These are phyloP conservation scores for Penstemon newberryi DNA, from an alignment of 257 asterid species.

Conservation along the genomic window DNA sequence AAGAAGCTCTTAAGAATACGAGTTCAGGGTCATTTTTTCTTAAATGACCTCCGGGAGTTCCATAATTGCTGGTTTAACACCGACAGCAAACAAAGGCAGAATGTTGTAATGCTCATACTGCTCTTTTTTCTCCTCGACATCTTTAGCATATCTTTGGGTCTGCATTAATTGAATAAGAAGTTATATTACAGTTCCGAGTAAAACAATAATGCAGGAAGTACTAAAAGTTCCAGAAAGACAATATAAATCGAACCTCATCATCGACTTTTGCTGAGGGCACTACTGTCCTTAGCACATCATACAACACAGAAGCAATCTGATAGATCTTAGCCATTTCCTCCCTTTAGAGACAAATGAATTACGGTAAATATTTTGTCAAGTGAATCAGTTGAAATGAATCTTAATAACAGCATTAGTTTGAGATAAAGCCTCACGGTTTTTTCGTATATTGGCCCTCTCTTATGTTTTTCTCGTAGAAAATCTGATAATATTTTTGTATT, in stretches of 20 bases:
- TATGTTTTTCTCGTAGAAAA: constrained; percentile 67
- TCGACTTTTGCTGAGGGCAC: constrained; percentile 64
- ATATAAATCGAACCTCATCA: constrained; percentile 56
- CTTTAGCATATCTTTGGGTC: constrained; percentile 71
- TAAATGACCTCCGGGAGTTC: constrained; percentile 86
- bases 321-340: constrained; percentile 93
- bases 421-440: constrained; percentile 69
- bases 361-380: constrained; percentile 4
- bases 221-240: constrained; percentile 14
- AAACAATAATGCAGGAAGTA: background rate
- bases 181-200: background rate
- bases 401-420: constrained; percentile 5
- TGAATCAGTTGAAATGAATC: background rate
- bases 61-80: constrained; percentile 90
- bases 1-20: background rate
- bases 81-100: constrained; percentile 85
- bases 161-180: constrained; percentile 33
- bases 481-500: constrained; percentile 67
- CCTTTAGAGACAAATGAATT: constrained; percentile 39
- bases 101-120: constrained; percentile 87
- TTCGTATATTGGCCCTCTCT: constrained; percentile 79
- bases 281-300: constrained; percentile 74
- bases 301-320: constrained; percentile 86
- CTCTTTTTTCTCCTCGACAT: constrained; percentile 84
- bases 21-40: constrained; percentile 12